These are phyloP conservation scores for Celoporthe dispersa DNA, from an alignment of 2,329 filamentous ascomycete species.

Conservation along the genomic window DNA sequence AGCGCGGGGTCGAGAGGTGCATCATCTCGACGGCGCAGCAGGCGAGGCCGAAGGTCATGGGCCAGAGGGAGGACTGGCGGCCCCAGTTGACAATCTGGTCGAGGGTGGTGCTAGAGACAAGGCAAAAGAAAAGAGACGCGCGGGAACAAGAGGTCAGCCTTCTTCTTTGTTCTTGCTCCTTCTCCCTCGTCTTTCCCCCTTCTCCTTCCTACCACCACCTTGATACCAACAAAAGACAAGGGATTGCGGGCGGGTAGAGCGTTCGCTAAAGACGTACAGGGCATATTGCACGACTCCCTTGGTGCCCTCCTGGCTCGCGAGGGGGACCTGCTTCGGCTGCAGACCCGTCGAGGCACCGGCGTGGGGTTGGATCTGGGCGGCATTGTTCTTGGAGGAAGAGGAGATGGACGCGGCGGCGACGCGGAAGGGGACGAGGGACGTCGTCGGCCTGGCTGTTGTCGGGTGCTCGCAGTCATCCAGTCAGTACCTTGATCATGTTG, in stretches of 20 bases:
- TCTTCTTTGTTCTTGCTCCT: background rate
- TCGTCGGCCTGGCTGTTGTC: conserved; percentile 66
- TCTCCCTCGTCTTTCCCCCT: background rate
- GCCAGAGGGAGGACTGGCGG: conserved; percentile 83
- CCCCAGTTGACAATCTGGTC: conserved; percentile 85
- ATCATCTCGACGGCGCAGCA: conserved; percentile 95
- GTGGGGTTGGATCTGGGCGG: conserved; percentile 52
- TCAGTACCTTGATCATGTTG: background rate
- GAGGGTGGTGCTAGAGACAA: conserved; percentile 67
- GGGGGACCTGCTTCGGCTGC: conserved; percentile 70
- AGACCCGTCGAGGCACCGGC: conserved; percentile 55
- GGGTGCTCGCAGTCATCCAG: conserved; percentile 28
- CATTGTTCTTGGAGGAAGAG: conserved; percentile 66
- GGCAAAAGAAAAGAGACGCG: background rate
- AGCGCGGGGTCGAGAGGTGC: conserved; percentile 84
- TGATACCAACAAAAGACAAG: too few species aligned
- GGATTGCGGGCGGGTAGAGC: too few species aligned
- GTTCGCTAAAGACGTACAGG: conserved; percentile 62
- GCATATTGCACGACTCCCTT: conserved; percentile 85
- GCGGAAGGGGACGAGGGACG: conserved; percentile 66
- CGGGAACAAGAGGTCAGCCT: background rate
- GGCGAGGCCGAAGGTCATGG: conserved; percentile 85
- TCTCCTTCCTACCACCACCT: too few species aligned
- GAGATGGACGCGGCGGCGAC: conserved; percentile 68
- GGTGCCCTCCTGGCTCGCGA: conserved; percentile 78